Conservation (phyloP, 371 early-diverging fungal species). For the Rhizomucor pusillus region DNA sequence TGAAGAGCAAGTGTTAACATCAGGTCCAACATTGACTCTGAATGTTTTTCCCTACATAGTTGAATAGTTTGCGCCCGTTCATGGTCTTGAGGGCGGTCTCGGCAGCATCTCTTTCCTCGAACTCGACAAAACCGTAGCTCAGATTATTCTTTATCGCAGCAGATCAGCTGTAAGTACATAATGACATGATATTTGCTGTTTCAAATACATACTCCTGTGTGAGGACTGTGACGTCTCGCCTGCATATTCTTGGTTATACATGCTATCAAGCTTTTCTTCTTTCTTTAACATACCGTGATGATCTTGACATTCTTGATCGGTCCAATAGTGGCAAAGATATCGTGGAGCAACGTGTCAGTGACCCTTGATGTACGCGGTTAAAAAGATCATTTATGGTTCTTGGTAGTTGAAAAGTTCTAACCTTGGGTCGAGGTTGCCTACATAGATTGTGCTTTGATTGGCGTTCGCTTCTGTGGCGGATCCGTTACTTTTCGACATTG, state of each 20-base stretch:
- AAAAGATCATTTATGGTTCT: background rate
- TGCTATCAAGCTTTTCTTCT: slow-evolving; percentile 39
- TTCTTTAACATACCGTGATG: slow-evolving; percentile 74
- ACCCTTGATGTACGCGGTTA: slow-evolving; percentile 64
- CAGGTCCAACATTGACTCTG: background rate
- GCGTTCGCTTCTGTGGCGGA: background rate
- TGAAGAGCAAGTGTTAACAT: slow-evolving; percentile 2
- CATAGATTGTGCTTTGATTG: slow-evolving; percentile 55
- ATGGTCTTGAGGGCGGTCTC: slow-evolving; percentile 71
- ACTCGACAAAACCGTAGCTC: slow-evolving; percentile 91
- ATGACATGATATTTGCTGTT: background rate
- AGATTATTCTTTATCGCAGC: slow-evolving; percentile 34
- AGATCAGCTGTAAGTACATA: background rate
- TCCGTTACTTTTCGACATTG: slow-evolving; percentile 6
- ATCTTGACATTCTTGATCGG: slow-evolving; percentile 77
- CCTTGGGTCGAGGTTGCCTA: slow-evolving; percentile 87
- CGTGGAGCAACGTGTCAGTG: slow-evolving; percentile 72
- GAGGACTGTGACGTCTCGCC: slow-evolving; percentile 30
- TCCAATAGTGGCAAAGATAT: slow-evolving; percentile 74
- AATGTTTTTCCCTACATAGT: slow-evolving; percentile 38
- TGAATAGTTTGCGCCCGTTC: slow-evolving; percentile 73
- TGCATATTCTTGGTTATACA: slow-evolving; percentile 14
- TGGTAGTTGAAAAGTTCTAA: slow-evolving; percentile 3
- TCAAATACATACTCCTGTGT: slow-evolving; percentile 37
- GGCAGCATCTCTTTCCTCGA: slow-evolving; percentile 68